Evolutionary conservation across 805 yeast species (phyloP).

Genomic region (Alloascoidea africana): DNA sequence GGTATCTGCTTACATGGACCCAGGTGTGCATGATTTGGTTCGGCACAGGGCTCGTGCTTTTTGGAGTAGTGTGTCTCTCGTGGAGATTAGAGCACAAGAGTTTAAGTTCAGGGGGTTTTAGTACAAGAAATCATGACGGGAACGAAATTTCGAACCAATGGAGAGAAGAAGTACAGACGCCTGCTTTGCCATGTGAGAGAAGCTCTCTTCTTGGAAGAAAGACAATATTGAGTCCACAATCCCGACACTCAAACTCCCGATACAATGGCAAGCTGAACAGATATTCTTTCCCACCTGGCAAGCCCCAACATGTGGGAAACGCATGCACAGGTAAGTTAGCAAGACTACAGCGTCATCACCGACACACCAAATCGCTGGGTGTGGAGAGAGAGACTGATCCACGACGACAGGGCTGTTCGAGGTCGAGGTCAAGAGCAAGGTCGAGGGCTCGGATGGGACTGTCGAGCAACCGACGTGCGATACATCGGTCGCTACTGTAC

Average conservation of each 20-base stretch:
- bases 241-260: not conserved
- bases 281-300: not conserved
- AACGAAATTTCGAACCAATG: too few species aligned
- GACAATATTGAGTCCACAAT: not conserved
- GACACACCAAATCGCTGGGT: too few species aligned
- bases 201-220: not conserved
- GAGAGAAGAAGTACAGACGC: not conserved
- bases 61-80: conserved; percentile 56
- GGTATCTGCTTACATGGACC: conserved; percentile 19
- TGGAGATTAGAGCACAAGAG: conserved; percentile 17
- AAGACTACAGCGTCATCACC: not conserved
- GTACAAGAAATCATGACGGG: not conserved
- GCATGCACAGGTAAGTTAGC: too few species aligned
- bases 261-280: too few species aligned
- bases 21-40: conserved; percentile 31
- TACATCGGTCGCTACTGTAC: not conserved
- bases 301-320: too few species aligned
- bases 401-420: too few species aligned
- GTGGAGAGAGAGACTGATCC: too few species aligned
- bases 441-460: too few species aligned
- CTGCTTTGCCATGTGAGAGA: not conserved
- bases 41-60: conserved; percentile 25
- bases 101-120: too few species aligned
- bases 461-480: too few species aligned
- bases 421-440: too few species aligned